A percentile compares a stretch with the other conserved stretches of the same genome.
Conservation (phyloP, 495 filamentous ascomycete genomes). For the Schizothecium vesticola region DNA sequence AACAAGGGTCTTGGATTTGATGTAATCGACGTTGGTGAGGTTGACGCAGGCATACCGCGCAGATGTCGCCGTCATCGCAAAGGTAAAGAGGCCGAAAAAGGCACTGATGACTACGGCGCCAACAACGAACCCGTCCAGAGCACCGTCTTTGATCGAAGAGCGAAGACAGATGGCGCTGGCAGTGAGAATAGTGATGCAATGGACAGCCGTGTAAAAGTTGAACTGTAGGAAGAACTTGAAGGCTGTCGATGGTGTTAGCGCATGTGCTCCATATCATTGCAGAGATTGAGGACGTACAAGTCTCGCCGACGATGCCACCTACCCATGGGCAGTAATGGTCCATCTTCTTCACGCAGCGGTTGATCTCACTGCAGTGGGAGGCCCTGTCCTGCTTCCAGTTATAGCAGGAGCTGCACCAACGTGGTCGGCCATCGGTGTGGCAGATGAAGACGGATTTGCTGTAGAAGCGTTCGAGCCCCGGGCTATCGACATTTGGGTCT, state of each 20-base stretch:
- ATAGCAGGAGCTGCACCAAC: conserved; percentile 72
- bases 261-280: background rate
- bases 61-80: conserved; percentile 66
- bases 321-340: conserved; percentile 97
- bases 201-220: conserved; percentile 62
- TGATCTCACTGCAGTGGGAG: conserved; percentile 78
- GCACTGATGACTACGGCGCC: conserved; percentile 38
- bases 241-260: conserved; percentile 30
- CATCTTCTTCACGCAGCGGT: conserved; percentile 79
- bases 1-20: conserved; percentile 55
- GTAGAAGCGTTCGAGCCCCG: conserved; percentile 58
- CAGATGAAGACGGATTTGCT: conserved; percentile 77
- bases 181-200: conserved; percentile 59
- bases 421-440: conserved; percentile 69
- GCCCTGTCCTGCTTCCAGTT: conserved; percentile 81
- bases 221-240: conserved; percentile 93
- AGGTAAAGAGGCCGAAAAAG: conserved; percentile 71
- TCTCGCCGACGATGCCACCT: conserved; percentile 82
- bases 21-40: conserved; percentile 75
- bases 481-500: conserved; percentile 38
- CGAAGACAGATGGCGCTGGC: conserved; percentile 31
- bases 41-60: conserved; percentile 64
- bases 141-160: conserved; percentile 18
- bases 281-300: conserved; percentile 32
- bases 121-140: conserved; percentile 34